Evolutionary conservation across 2,329 filamentous ascomycete species (phyloP), one percentile per base, ranked within the genome.

Genomic region (Xylariaceae sp.): DNA sequence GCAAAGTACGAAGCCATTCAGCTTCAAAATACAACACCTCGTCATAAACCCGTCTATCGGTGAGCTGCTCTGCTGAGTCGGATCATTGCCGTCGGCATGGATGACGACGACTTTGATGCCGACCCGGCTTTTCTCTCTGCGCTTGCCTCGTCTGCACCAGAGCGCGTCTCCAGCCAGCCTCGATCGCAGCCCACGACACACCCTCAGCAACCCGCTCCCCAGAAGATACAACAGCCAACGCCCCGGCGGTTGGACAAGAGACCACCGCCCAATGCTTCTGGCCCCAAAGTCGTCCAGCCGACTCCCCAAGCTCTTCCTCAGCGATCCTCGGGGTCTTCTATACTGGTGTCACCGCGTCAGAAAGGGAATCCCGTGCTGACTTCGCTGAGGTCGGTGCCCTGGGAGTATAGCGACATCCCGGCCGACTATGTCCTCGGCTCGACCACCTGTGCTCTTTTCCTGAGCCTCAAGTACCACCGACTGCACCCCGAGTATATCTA

Each of bases 401-500:
- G 92, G 92, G 92, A 98, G 60, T 96, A 94, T 59, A 89, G 86
- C 41, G 90, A 96, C 52, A 94, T 94, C n/a, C 81, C 83, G 2
- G 86, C 90, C 19, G 92, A 98, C 62, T 98, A 93, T 57, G 82
- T 90, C 7, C 68, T 96, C 16, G 90, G 92, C 0, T 56, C 75
- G 26, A 94, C 88, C 0, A 94, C 89, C 5, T 94, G 90, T 52
- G 89, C 86, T 1, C 70, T 98, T 5, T 98, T 96, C 55, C 67
- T 98, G 26, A 93, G 86, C 30, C 73, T 98, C 35, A 98, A 96
- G 60, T 98, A 98, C 60, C 92, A 98, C 60, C 86, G 90, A 18
- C 72, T 98, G 33, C 92, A 98, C 55, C 92, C 92, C 1, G 92
- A 98, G 61, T 98, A 98, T 65, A 87, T 98, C 51, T 96, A 96